Percentiles rank a stretch among this genome's conserved stretches.
Conservation (phyloP, 2,329 filamentous ascomycete genomes). For the Penicillium sp. region DNA sequence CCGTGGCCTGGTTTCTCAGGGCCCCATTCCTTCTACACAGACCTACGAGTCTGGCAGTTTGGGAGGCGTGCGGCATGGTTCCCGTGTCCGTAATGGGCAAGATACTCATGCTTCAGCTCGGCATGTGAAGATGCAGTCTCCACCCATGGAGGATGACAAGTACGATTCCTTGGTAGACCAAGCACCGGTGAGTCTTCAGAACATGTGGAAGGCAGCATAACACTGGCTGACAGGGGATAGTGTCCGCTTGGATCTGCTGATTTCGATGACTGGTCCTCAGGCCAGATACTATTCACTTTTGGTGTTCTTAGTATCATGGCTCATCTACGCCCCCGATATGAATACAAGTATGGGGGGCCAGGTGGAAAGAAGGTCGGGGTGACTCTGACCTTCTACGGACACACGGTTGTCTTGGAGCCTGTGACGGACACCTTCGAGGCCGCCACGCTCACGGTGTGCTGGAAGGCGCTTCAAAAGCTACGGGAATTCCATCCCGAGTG, state of each 20-base stretch:
- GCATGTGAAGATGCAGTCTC: no score
- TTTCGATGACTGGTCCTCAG: constrained; percentile 9
- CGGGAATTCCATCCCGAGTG: constrained; percentile 21
- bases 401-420: constrained; percentile 19
- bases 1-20: no score
- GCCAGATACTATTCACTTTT: constrained; percentile 30
- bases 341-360: constrained; percentile 17
- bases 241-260: constrained; percentile 10
- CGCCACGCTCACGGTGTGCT: constrained; percentile 25
- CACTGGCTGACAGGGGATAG: no score
- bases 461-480: constrained; percentile 25
- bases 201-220: no score
- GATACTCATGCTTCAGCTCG: no score
- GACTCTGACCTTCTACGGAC: constrained; percentile 28
- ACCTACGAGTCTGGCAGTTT: no score
- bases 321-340: constrained; percentile 23
- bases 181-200: no score
- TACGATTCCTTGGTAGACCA: no score
- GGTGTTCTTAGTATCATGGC: constrained; percentile 26
- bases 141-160: no score
- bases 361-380: constrained; percentile 12
- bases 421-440: constrained; percentile 8
- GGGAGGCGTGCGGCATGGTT: no score
- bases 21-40: no score
- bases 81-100: no score